Evolutionary conservation across 768 basidiomycete species (phyloP), one percentile per base, ranked within the genome.

Genomic region (Lactifluus volemus): DNA sequence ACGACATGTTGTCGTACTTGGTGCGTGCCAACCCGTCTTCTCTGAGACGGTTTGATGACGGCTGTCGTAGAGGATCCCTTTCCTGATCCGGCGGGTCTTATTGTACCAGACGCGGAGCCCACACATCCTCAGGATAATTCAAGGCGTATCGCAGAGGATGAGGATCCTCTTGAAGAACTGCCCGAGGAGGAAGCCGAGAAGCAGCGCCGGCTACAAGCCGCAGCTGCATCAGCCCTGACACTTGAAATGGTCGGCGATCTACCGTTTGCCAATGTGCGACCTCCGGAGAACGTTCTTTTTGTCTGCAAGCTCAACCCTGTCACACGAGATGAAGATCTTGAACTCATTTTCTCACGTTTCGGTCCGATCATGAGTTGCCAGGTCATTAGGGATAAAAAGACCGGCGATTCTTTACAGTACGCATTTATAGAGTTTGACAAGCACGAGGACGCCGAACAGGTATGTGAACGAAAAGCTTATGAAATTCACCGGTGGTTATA

Each of bases 221-320:
- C 97, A 0, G 84, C 84, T 1, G 93, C 96, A 0, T 93, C 94
- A 49, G 97, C 97, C 0, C 77, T 99, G 42, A 98, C 97, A 4
- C 82, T 99, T 53, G 97, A 99, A 73, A 99, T 99, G 97, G 96
- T 99, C 59, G 97, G 97, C 36, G 97, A 99, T 73, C 77, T 98
- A 55, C 97, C 97, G 1, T 98, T 99, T 70, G 97, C 97, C 29
- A 94, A 96, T 69, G 94, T 99, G 48, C 84, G 94, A 48, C 97
- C 97, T 0, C 97, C 97, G 0, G 97, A 99, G 74, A 98, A 98
- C 72, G 94, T 98, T 30, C 75, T 99, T 12, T 99, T 99, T 73
- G 95, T 99, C 10, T 99, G 97, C 84, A 98, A 98, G 70, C 82
- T 98, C 65, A 99, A 99, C 69, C 83, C 91, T 21, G 95, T 97